Base-by-base conservation (phyloP, 2,329 filamentous ascomycete species). In the Sarocladium brachiariae region DNA sequence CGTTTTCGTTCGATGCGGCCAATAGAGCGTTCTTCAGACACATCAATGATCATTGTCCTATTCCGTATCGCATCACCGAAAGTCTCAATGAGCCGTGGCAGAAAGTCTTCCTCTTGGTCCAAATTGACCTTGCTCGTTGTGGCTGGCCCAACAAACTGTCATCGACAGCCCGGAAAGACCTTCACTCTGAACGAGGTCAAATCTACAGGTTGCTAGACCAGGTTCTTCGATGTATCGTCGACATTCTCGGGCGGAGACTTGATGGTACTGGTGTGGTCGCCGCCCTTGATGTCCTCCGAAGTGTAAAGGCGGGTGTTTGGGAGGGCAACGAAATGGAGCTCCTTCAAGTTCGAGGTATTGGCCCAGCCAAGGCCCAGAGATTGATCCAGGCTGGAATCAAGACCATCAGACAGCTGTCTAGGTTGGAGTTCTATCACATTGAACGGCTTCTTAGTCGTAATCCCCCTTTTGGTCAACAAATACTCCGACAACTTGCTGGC, bases 301-400 rank as follows among this genome's bases (percentile, higher is more conserved):
- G 88, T 56, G 70, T 97, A 49, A 78, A 81, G 19, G 87, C 90
- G 2, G 80, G 78, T 1, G 73, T 75, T 1, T 96, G 91, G 93
- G 93, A 99, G 60, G 83, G 86, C 30, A 87, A 83, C 2, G 80
- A 87, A 0, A 74, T 86, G 19, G 87, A 96, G 57, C 77, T 99
- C 60, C 86, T 86, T 53, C 92, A 97, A 63, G 76, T 99, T 2
- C 81, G 87, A 0, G 79, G 83, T 2, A 79, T 97, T 54, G 93
- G 93, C 0, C 72, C 81, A 4, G 87, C 84, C 1, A 78, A 80
- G n/a, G 82, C 88, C 55, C 78, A 85, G 33, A 93, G 87, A 63
- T 75, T 97, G 38, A 77, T 81, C 2, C 75, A 77, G 34, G 82
- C 81, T n/a, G 82, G 83, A 1, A 78, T 97, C 50, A 80, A 72